These are phyloP conservation scores for Kalmusia sp. DNA, from an alignment of 2,329 filamentous ascomycete species.

Conservation along the genomic window DNA sequence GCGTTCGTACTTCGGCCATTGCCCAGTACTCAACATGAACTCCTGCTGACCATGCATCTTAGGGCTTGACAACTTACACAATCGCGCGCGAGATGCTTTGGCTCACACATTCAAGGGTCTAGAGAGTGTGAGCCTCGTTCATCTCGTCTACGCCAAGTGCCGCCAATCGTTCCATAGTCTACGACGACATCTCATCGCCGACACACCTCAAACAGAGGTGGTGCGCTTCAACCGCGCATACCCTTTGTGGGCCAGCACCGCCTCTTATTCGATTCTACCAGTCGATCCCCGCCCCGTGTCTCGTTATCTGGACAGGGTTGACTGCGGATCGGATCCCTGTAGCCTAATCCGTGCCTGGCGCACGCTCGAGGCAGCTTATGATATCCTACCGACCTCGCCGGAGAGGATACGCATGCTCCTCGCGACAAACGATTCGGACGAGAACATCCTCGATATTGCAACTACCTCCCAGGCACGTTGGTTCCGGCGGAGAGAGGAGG, in stretches of 20 bases:
- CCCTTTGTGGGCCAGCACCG: slow-evolving; percentile 11
- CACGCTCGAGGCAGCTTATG: slow-evolving; percentile 12
- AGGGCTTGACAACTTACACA: background rate
- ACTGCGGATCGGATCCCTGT: slow-evolving; percentile 2
- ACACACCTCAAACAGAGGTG: background rate
- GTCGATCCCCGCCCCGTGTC: slow-evolving; percentile 10
- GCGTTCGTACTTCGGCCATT: background rate
- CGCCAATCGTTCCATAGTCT: slow-evolving; percentile 1
- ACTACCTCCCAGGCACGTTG: slow-evolving; percentile 7
- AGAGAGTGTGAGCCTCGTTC: slow-evolving; percentile 5
- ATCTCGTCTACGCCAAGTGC: background rate
- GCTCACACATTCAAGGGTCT: background rate
- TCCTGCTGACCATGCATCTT: background rate
- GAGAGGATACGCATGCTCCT: slow-evolving; percentile 11
- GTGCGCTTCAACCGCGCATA: slow-evolving; percentile 14
- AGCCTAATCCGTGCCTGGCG: slow-evolving; percentile 15
- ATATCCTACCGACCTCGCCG: slow-evolving; percentile 3
- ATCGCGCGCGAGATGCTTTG: background rate
- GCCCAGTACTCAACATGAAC: background rate
- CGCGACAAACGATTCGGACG: background rate
- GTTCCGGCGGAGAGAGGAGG: slow-evolving; percentile 13
- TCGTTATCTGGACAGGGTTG: slow-evolving; percentile 9
- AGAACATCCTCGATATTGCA: slow-evolving; percentile 5
- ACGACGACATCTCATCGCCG: background rate
- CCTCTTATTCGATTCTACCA: slow-evolving; percentile 10